These are phyloP conservation scores for Zoysia japonica DNA, from an alignment of 176 grass and related monocot species.

Conservation along the genomic window DNA sequence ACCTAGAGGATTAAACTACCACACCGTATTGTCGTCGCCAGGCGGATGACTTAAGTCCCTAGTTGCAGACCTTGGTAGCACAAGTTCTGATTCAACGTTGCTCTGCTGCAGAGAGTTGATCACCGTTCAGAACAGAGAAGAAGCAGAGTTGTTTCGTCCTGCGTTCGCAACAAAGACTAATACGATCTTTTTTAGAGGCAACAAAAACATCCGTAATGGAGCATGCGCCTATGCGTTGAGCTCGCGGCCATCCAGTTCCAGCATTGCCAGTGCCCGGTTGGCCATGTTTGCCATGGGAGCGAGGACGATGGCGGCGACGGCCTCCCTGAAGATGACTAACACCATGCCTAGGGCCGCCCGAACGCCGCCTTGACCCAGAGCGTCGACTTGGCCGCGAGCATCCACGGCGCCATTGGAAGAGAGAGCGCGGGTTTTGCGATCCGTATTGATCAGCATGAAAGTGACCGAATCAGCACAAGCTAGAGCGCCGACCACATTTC, in stretches of 20 bases:
- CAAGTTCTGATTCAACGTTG: constrained; percentile 5
- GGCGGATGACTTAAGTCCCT: neutral
- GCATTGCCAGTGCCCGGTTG: neutral
- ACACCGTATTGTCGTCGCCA: constrained; percentile 18
- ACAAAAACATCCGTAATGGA: too few relatives aligned
- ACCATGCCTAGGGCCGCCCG: constrained; percentile 41
- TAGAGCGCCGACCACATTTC: too few relatives aligned
- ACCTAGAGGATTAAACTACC: neutral
- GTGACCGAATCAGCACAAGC: too few relatives aligned
- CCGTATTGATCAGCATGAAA: too few relatives aligned
- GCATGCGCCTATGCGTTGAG: too few relatives aligned
- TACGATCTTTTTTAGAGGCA: too few relatives aligned
- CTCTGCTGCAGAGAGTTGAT: neutral
- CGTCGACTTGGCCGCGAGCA: constrained; percentile 49
- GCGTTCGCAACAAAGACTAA: too few relatives aligned
- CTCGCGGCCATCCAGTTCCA: neutral
- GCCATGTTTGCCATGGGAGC: neutral
- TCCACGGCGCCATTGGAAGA: constrained; percentile 28
- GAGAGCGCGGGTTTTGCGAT: too few relatives aligned
- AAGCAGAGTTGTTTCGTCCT: neutral
- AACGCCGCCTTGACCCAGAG: constrained; percentile 38
- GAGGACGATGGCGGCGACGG: constrained; percentile 48
- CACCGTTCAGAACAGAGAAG: neutral
- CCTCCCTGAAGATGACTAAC: constrained; percentile 59
- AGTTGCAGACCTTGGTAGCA: constrained; percentile 21